Base-by-base conservation (phyloP, 768 basidiomycete genomes). In the Clavulina sp. region DNA sequence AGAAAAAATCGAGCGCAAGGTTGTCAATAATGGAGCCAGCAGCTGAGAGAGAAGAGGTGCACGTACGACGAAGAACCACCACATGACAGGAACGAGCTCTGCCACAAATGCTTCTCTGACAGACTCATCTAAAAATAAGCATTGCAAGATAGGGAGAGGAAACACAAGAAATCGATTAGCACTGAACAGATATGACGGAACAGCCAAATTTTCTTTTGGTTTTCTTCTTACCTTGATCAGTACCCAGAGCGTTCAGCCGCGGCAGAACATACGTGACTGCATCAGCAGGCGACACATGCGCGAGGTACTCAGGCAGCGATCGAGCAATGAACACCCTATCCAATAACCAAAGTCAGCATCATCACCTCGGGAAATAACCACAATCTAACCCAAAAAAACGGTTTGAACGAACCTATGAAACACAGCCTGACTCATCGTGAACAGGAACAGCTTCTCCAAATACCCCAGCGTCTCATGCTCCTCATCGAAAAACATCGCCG, bases 261-360 rank as follows among this genome's bases (percentile, higher is more conserved):
- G 92, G 92, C 19, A 93, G 68, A 52, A 97, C 86, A 61, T 93
- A 97, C 64, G 89, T 84, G 58, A 88, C 79, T 3, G 88, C 88
- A 57, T 97, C 92, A 51, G 77, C 75, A 2, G 92, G 82, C 18
- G 82, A 71, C 49, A 95, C 82, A 44, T 80, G 69, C 18, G 65
- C 61, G 31, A 96, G 74, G 65, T 84, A 80, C 2, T 76, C 70
- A n/a, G 83, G 81, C 32, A 96, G 74, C 33, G 82, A 77, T 59
- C 82, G 81, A 0, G 83, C 77, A 61, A 97, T 91, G 68, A 81
- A 93, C 36, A 85, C 74, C 34, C 86, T 75, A 59, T 19, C 6
- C 13, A 34, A 5, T 21, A 31, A 18, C 19, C 23, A 19, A 5
- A 26, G 29, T 18, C 21, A n/a, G 41, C 26, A 31, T 16, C 46